Evolutionary conservation across 352 stramenopile genomes (phyloP).

Genomic region (Phytophthora megakarya): DNA sequence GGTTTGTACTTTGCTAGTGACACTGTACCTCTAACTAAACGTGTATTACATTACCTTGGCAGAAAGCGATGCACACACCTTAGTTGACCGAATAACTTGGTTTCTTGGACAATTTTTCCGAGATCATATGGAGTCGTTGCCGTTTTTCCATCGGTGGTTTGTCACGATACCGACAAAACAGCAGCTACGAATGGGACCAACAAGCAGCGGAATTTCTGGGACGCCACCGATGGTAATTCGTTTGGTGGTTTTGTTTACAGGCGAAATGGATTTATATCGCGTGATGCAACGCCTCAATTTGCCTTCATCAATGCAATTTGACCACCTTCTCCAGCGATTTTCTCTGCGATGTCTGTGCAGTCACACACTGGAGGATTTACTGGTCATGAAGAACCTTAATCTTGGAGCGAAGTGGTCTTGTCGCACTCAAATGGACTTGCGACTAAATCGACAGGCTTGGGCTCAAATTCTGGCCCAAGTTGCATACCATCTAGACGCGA

Average conservation of each 20-base stretch:
- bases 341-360: slow-evolving; percentile 52
- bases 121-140: slow-evolving; percentile 62
- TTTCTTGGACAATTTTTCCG: slow-evolving; percentile 60
- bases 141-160: slow-evolving; percentile 72
- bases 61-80: slow-evolving; percentile 55
- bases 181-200: slow-evolving; percentile 44
- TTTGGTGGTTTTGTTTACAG: slow-evolving; percentile 68
- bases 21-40: background rate
- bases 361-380: slow-evolving; percentile 60
- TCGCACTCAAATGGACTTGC: slow-evolving; percentile 55
- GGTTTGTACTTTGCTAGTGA: slow-evolving; percentile 35
- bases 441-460: slow-evolving; percentile 58
- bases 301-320: slow-evolving; percentile 65
- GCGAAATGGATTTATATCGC: slow-evolving; percentile 61
- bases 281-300: slow-evolving; percentile 59
- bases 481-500: slow-evolving; percentile 43
- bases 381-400: slow-evolving; percentile 65
- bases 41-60: background rate
- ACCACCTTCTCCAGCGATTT: slow-evolving; percentile 56
- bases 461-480: slow-evolving; percentile 60
- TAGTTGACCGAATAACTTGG: slow-evolving; percentile 54
- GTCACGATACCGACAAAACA: slow-evolving; percentile 58
- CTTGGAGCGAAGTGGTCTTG: slow-evolving; percentile 55
- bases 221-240: slow-evolving; percentile 49
- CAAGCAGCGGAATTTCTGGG: slow-evolving; percentile 13